Evolutionary conservation across 2,329 filamentous ascomycete species (phyloP), one percentile per base, ranked within the genome.

Genomic region (Microdochium nivale): DNA sequence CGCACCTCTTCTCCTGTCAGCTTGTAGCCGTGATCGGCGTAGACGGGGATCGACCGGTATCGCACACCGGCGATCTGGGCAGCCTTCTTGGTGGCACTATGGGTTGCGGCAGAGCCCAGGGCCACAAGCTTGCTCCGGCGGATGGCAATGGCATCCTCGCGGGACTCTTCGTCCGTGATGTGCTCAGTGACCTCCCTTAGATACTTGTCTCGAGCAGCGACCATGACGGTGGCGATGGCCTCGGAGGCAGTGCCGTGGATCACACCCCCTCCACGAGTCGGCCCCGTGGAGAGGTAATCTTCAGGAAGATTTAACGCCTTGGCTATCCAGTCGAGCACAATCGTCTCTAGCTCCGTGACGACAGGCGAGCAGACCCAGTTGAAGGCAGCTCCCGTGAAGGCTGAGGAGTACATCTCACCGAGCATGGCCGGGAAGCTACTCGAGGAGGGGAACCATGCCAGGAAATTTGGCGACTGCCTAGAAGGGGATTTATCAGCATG

Each of bases 351-450:
- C 71, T 97, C 92, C 0, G 92, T 97, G 19, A 94, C 86, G 7
- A 88, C 90, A 1, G 92, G 92, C 5, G 86, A 90, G 70, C 92
- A 96, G 57, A 96, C 84, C 92, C 92, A 97, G 70, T 97, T 97
- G 77, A 97, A 97, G 37, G 90, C 90, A 1, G 92, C 90, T 16
- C 88, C 88, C 13, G 84, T 94, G 70, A 96, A 91, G 7, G 90
- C 87, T 4, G 88, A 85, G 44, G 84, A 89, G 75, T 96, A 97
- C 74, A 97, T 84, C 70, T 97, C 92, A 21, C 90, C 92, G 11
- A 97, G 78, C 67, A 96, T 92, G 25, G 84, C 81, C 0, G 92
- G 90, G 65, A 86, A 96, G 33, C 86, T 88, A 50, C 85, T 84
- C 24, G 82, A 84, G 49, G 89, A 89, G 1, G 92, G 88, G 70